Conservation (phyloP, 306 rosid species). For the Neltuma alba region DNA sequence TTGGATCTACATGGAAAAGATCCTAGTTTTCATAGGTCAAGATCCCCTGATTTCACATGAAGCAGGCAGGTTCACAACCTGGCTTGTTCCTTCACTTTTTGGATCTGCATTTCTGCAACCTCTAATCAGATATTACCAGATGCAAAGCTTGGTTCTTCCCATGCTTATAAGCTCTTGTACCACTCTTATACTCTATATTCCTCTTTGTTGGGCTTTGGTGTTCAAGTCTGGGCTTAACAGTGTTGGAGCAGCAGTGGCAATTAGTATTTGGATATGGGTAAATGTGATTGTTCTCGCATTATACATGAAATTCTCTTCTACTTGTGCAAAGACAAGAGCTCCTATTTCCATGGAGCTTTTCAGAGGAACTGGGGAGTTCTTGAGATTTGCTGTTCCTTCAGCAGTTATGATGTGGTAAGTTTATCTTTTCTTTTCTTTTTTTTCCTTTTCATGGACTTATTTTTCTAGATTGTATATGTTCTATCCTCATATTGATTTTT, state of each 20-base stretch:
- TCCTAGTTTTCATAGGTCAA: slow-evolving; percentile 68
- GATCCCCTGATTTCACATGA: slow-evolving; percentile 75
- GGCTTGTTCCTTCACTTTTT: slow-evolving; percentile 77
- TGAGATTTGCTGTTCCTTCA: slow-evolving; percentile 72
- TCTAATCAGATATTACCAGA: slow-evolving; percentile 62
- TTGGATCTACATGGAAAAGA: slow-evolving; percentile 63
- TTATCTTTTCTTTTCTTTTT: not conserved
- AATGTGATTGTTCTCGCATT: slow-evolving; percentile 59
- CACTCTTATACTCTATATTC: slow-evolving; percentile 51
- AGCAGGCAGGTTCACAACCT: slow-evolving; percentile 60
- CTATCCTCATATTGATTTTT: slow-evolving; percentile 22
- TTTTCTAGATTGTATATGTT: not conserved
- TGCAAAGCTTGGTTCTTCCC: slow-evolving; percentile 69
- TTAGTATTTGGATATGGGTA: slow-evolving; percentile 66
- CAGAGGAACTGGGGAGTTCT: slow-evolving; percentile 61
- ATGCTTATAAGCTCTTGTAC: slow-evolving; percentile 56
- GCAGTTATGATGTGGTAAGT: slow-evolving; percentile 75
- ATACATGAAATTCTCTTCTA: slow-evolving; percentile 59
- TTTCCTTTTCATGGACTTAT: not conserved
- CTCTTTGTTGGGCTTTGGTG: slow-evolving; percentile 74
- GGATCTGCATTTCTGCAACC: slow-evolving; percentile 72
- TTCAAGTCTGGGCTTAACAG: slow-evolving; percentile 52
- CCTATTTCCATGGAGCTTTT: slow-evolving; percentile 60
- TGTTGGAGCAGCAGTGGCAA: slow-evolving; percentile 79
- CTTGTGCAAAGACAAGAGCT: slow-evolving; percentile 54